Conservation (phyloP, 148 eudicot species). For the Rhododendron molle region DNA sequence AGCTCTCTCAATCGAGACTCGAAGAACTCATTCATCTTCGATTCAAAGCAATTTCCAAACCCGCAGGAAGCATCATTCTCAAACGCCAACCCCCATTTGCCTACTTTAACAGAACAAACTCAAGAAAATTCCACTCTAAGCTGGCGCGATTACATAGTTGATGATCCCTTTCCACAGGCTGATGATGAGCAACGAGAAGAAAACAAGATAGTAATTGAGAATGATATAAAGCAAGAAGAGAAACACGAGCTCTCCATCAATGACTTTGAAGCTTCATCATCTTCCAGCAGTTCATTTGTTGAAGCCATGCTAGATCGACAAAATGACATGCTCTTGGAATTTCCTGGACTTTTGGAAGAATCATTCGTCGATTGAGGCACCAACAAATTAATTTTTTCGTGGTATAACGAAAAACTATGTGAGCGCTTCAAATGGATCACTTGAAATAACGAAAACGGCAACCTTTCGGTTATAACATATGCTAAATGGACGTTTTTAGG, state of each 20-base stretch:
- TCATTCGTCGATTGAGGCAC: slow-evolving; percentile 40
- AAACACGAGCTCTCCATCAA: not conserved
- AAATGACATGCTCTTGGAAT: slow-evolving; percentile 50
- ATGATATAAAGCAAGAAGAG: slow-evolving; percentile 3
- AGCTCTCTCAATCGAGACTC: slow-evolving; percentile 30
- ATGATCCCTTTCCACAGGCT: slow-evolving; percentile 31
- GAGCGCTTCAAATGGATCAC: not conserved
- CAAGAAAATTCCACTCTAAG: slow-evolving; percentile 16
- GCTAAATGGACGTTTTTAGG: not conserved
- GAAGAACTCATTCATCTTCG: slow-evolving; percentile 20
- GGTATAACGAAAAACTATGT: not conserved
- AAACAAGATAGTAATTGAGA: not conserved
- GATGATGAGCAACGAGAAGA: slow-evolving; percentile 12
- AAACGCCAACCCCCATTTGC: not conserved
- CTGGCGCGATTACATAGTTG: slow-evolving; percentile 75
- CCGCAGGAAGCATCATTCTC: slow-evolving; percentile 8
- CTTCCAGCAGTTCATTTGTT: slow-evolving; percentile 38
- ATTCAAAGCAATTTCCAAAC: not conserved
- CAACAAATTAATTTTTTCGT: not conserved
- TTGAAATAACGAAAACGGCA: not conserved
- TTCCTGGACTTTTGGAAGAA: slow-evolving; percentile 60
- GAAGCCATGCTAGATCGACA: slow-evolving; percentile 64
- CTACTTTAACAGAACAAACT: slow-evolving; percentile 11
- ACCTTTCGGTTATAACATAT: not conserved
- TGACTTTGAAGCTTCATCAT: slow-evolving; percentile 20